phyloP scores from a whole-genome alignment of 148 eudicot genomes.

The Simmondsia chinensis region DNA sequence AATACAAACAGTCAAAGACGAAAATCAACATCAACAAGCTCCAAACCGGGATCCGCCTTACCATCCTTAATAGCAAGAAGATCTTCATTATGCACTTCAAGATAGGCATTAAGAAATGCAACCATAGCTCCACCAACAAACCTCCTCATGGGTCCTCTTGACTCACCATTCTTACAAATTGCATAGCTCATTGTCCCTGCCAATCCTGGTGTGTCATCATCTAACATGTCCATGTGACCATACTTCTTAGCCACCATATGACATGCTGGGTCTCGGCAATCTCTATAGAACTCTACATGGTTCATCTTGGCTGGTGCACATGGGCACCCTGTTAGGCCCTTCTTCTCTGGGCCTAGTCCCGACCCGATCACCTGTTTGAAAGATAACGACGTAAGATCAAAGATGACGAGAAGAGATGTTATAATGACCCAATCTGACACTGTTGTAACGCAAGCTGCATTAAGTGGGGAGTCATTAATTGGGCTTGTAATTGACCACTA shows the following conservation, averaged over 20 bases:
- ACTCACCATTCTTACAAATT: constrained; percentile 2
- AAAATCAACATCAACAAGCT: neutral
- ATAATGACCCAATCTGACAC: too few relatives aligned
- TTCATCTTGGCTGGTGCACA: neutral
- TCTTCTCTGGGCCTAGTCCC: neutral
- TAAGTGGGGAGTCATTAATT: too few relatives aligned
- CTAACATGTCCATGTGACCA: constrained; percentile 5
- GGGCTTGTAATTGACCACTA: too few relatives aligned
- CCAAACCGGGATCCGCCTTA: neutral
- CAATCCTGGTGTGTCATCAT: neutral
- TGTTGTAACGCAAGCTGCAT: too few relatives aligned
- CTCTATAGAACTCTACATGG: neutral
- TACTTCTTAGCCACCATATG: neutral
- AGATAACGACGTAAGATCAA: too few relatives aligned
- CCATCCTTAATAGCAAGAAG: neutral
- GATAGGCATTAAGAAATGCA: constrained; percentile 1
- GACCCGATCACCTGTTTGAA: constrained; percentile 4
- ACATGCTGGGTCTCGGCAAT: constrained; percentile 3
- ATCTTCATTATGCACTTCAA: neutral
- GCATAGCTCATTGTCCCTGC: neutral
- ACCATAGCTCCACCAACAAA: constrained; percentile 5
- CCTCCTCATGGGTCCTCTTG: constrained; percentile 7
- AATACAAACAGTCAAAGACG: constrained; percentile 2
- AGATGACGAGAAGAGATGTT: too few relatives aligned
- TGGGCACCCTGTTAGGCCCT: neutral